Conservation (phyloP, 2,329 filamentous ascomycete species). For the Cercospora citrullina region DNA sequence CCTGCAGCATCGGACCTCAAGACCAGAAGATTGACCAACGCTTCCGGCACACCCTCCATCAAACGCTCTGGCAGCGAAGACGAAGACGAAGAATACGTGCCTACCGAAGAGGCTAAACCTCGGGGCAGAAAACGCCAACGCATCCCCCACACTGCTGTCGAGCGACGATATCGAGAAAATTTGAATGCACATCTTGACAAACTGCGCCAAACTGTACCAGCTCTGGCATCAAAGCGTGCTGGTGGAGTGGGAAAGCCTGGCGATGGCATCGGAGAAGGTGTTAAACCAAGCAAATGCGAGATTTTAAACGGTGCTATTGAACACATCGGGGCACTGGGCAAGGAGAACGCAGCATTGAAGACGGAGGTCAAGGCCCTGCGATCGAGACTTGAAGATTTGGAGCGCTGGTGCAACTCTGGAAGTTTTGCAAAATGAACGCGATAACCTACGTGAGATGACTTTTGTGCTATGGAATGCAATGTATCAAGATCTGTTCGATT, state of each 20-base stretch:
- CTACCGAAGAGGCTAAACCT: slow-evolving; percentile 23
- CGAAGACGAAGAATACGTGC: slow-evolving; percentile 36
- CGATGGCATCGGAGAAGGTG: slow-evolving; percentile 28
- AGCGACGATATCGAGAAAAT: slow-evolving; percentile 41
- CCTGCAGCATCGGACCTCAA: slow-evolving; percentile 26
- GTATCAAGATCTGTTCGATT: background rate
- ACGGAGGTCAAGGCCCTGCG: slow-evolving; percentile 32
- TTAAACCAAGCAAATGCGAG: slow-evolving; percentile 42
- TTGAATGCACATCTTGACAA: slow-evolving; percentile 41
- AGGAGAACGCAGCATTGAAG: slow-evolving; percentile 34
- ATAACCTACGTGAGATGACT: background rate
- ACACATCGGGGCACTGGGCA: slow-evolving; percentile 35
- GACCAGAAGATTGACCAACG: slow-evolving; percentile 19
- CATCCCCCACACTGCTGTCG: slow-evolving; percentile 41
- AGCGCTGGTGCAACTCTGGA: slow-evolving; percentile 29
- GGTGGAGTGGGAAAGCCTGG: slow-evolving; percentile 23
- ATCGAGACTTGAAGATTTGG: slow-evolving; percentile 33
- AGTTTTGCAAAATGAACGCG: slow-evolving; percentile 19
- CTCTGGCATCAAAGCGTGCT: slow-evolving; percentile 30
- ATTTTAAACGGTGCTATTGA: slow-evolving; percentile 40
- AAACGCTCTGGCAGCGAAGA: slow-evolving; percentile 34
- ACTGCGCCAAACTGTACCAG: slow-evolving; percentile 37
- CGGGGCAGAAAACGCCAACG: slow-evolving; percentile 39
- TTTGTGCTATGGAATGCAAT: background rate
- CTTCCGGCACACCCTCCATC: slow-evolving; percentile 22